Evolutionary conservation across 1,139 yeast genomes (phyloP), one percentile per base, ranked within the genome.

Genomic region (Hyphopichia fennica): DNA sequence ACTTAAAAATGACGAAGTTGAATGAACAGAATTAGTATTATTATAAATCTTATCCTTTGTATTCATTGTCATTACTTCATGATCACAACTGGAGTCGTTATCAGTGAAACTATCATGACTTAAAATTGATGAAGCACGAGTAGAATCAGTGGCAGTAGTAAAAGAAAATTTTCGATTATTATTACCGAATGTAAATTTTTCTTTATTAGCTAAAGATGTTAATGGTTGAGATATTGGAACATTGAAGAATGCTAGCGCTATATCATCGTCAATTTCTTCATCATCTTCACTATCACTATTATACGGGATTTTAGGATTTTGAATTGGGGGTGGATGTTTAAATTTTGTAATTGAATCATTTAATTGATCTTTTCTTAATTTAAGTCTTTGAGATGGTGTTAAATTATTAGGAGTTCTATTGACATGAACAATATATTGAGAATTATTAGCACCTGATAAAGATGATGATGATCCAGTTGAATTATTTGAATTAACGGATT

Each of bases 221-320:
- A 70, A 58, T 0, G 85, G 74, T 41, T 80, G 83, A 0, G 86
- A 74, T 36, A 81, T 60, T 2, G 89, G 90, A 14, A 84, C 86
- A 51, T 84, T 83, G 63, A 71, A 81, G 47, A 82, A 77, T 28
- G 75, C 65, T 15, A 72, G 64, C 41, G 77, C 77, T 39, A 70
- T 79, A 6, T 82, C 80, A 37, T 67, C 48, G 29, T 79, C 79
- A 41, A 77, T 82, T 25, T 25, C 28, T 25, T 25, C 71, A 25
- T 63, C 56, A 20, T 40, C 44, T n/a, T 36, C 41, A 20, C 34
- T 34, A 15, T 33, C 28, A 2, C 16, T 15, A 18, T n/a, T 3
- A 15, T 28, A 5, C 6, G 10, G 35, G 15, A 6, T 10, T 17
- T 32, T 13, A 9, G 29, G 2, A 18, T 36, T 15, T 14, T 14